Base-by-base conservation (phyloP, 1,284 basidiomycete species). In the Naganishia liquefaciens region DNA sequence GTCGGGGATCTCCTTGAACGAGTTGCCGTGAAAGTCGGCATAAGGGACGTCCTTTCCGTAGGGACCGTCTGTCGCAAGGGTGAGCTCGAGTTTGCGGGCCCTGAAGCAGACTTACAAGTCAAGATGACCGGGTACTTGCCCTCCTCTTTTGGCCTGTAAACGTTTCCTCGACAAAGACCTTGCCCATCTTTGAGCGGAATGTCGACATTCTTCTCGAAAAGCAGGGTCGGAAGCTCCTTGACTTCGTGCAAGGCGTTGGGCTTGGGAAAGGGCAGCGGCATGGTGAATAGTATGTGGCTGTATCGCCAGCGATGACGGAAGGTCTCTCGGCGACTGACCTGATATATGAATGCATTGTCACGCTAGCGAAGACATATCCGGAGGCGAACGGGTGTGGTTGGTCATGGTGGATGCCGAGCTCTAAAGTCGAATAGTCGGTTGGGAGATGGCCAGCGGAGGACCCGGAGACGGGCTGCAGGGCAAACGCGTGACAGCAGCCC, bases 21-120 rank as follows among this genome's bases (percentile, higher is more conserved):
- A 72, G 17, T 66, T 60, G 10, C 65, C 63, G 54, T 76, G 70
- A 58, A 77, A 76, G 33, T 66, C 65, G 13, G 54, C 39, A 63
- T 76, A 77, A 7, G 68, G 70, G 28, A 73, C 69, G 65, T 76
- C 74, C 61, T 76, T 76, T 47, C 76, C 76, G 65, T 77, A 76
- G 0, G 75, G 74, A 1, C 74, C 73, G 30, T 72, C 68, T 53
- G 51, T 3, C 25, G n/a, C 13, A 15, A 54, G 5, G 11, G 39
- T 61, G 19, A 51, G 58, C 33, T 25, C 17, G 17, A 17, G 39
- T 44, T 11, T 10, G 39, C 6, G 28, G 2, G 33, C 23, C 19
- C 37, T 25, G 19, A 5, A 23, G 3, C n/a, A 17, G 10, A 64
- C 65, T 54, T 37, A 70, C 68, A 70, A 6, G 75, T 77, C 50